Evolutionary conservation across 1,284 basidiomycete species (phyloP), one percentile per base, ranked within the genome.

Genomic region (Uromyces viciae-fabae): DNA sequence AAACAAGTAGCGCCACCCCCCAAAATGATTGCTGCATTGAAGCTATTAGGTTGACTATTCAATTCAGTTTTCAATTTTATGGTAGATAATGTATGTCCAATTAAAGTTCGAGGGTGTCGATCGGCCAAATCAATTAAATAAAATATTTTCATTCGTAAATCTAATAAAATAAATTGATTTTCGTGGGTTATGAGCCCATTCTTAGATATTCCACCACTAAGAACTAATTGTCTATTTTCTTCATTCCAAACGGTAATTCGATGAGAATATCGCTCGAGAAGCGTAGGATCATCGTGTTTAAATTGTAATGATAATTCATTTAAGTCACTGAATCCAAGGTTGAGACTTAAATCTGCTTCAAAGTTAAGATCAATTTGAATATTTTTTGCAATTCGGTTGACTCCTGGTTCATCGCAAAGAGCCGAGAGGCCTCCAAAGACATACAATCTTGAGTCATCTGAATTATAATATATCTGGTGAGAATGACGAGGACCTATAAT

Each of bases 1-100:
- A 81, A 81, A 36, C 78, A 81, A 19, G 78, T 81, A 0, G 60
- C 46, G 40, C 78, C 78, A 36, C 78, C 78, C n/a, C 78, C 78
- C 33, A 81, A 2, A 11, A 81, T 28, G 28, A 81, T 36, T 25
- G 49, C 58, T 40, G 19, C 58, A 36, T 60, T 81, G 22, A 33
- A 73, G 7, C 33, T 49, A 49, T 19, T 9, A 71, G 46, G 31
- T 46, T 52, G 56, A 31, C 9, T 72, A 5, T 46, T 25, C 1
- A 36, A 42, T 25, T 60, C 36, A 4, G 40, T n/a, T 31, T 56
- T 60, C 22, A 31, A 0, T 19, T 60, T 38, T 17, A 74, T 71
- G 2, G 66, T 28, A 14, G 56, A 54, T 7, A 64, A 54, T 19
- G 56, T 66, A 73, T 81, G 78, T 31, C 69, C 71, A 14, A 81